Percentiles rank a stretch among this genome's conserved stretches.
phyloP scores from a whole-genome alignment of 2,329 filamentous ascomycete genomes.

The Thelonectria rubi region DNA sequence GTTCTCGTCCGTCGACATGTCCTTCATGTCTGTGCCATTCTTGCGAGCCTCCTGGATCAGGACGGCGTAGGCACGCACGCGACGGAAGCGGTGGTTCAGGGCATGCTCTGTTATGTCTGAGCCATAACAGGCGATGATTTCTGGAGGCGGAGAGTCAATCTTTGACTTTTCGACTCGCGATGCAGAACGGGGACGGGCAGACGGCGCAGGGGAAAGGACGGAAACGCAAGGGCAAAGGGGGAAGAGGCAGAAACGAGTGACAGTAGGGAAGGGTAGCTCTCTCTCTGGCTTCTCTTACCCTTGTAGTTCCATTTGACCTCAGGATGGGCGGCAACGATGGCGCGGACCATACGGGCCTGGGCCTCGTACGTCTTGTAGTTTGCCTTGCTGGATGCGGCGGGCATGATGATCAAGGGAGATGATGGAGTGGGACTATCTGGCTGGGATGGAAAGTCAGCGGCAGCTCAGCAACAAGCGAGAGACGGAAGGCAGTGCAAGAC shows the following conservation, averaged over 20 bases:
- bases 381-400: slow-evolving; percentile 52
- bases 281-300: slow-evolving; percentile 58
- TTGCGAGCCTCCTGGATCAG: slow-evolving; percentile 50
- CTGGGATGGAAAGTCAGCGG: background rate
- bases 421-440: too few relatives aligned
- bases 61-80: slow-evolving; percentile 53
- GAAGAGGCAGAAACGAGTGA: too few relatives aligned
- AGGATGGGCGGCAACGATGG: slow-evolving; percentile 66
- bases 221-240: background rate
- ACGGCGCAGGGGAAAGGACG: background rate
- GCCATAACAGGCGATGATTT: slow-evolving; percentile 58
- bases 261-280: slow-evolving; percentile 9
- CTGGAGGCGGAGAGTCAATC: slow-evolving; percentile 51
- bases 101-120: slow-evolving; percentile 58
- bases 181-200: background rate
- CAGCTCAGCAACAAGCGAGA: background rate
- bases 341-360: slow-evolving; percentile 67
- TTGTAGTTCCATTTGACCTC: slow-evolving; percentile 67
- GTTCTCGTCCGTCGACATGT: slow-evolving; percentile 49
- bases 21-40: slow-evolving; percentile 53
- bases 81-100: slow-evolving; percentile 62
- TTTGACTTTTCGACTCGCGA: slow-evolving; percentile 35
- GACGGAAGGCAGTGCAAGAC: background rate
- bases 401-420: slow-evolving; percentile 50
- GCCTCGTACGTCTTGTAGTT: slow-evolving; percentile 70